Base-by-base conservation (phyloP, 306 rosid genomes). In the Lotus japonicus region DNA sequence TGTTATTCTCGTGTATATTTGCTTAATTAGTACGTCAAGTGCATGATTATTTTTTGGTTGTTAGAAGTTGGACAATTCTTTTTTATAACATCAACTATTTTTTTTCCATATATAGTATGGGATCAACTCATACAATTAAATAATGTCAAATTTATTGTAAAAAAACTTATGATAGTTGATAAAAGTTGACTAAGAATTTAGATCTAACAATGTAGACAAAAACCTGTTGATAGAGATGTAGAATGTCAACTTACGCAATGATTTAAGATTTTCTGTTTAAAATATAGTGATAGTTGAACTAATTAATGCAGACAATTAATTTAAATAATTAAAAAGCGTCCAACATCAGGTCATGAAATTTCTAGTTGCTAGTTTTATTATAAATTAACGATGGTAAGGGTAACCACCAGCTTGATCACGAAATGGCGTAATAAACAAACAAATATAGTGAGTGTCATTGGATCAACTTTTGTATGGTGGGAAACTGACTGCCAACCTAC, bases 401-500 rank as follows among this genome's bases (percentile, higher is more conserved):
- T 74, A 58, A 59, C 50, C 64, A 68, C 11, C 48, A 17, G 58
- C 4, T 69, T 42, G 13, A 26, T 68, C 54, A 44, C 17, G 54
- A 19, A 68, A 61, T 71, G 66, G 74, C 78, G 66, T 60, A 72
- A 53, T 58, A 51, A 67, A 65, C 55, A 51, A 67, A 65, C 55
- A 72, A 72, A 60, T 5, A 5, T 58, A 41, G 56, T 6, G 53
- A 11, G 16, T 70, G 19, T 11, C 46, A 71, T 16, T 50, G 53
- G 19, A 63, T 70, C 61, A 41, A 56, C 53, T 50, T 68, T 45
- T 52, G 66, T 72, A 19, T 76, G 81, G 78, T 76, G 64, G 15
- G 79, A 71, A 76, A 67, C 64, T 76, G 75, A 76, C 76, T 80
- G 2, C 21, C 75, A 60, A 76, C 75, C 76, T 70, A 62, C 38